These are phyloP conservation scores for Sedum album DNA, from an alignment of 164 flowering plant genomes.

Conservation along the genomic window DNA sequence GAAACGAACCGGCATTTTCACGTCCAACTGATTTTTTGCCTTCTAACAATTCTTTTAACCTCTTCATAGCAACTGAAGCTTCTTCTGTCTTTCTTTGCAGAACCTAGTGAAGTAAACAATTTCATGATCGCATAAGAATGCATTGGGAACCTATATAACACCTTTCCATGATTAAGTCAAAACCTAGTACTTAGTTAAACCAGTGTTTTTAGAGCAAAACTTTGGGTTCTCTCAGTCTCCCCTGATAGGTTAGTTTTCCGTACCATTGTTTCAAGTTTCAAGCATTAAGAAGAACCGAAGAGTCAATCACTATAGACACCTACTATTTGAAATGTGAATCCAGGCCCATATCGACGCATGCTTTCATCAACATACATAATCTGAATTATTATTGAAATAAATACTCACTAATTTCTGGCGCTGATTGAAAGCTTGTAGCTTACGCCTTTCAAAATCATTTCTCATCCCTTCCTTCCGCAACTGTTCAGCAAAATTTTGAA, in stretches of 20 bases:
- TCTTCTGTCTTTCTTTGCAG: constrained; percentile 98
- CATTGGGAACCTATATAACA: background rate
- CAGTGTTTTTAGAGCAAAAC: background rate
- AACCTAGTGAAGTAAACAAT: constrained; percentile 36
- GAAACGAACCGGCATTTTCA: constrained; percentile 56
- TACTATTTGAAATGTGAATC: background rate
- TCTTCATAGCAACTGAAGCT: constrained; percentile 98
- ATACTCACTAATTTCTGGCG: constrained; percentile 85
- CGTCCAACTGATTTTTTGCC: constrained; percentile 81
- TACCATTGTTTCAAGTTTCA: no score
- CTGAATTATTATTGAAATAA: constrained; percentile 4
- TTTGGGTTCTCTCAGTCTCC: background rate
- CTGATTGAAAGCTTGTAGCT: constrained; percentile 87
- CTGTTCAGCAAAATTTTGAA: constrained; percentile 27
- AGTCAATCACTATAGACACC: background rate
- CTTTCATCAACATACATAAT: background rate
- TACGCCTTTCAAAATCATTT: constrained; percentile 94
- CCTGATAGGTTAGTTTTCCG: no score
- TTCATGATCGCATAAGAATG: background rate
- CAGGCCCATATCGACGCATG: no score
- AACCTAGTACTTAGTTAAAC: background rate
- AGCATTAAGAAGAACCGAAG: background rate
- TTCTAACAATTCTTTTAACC: constrained; percentile 94
- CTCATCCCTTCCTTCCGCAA: constrained; percentile 90
- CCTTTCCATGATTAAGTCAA: background rate